Base-by-base conservation (phyloP, 1,284 basidiomycete genomes). In the Melanopsichium pennsylvanicum region DNA sequence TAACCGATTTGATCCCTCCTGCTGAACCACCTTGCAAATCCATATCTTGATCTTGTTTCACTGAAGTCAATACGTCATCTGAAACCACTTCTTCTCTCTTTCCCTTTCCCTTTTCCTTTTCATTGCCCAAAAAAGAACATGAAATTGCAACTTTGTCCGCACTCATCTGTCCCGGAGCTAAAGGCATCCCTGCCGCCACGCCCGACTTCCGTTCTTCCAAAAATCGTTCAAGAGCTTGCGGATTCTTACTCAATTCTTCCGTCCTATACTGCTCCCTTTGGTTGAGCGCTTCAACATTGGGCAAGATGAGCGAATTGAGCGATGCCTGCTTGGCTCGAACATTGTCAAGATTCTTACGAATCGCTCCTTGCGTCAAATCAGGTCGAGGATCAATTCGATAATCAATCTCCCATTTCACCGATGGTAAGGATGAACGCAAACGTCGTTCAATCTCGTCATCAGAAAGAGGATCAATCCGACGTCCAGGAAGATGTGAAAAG, bases 211-310 rank as follows among this genome's bases (percentile, higher is more conserved):
- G 41, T 25, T 80, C 78, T 16, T 69, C 52, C n/a, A 75, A 21
- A 38, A 78, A 80, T 10, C 72, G 36, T 32, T 48, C 8, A 7
- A 80, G 54, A 10, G 78, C 77, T 3, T 60, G 56, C 3, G 74
- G 70, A 26, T 75, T 72, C n/a, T 54, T 33, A 3, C 48, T 23
- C 0, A 80, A 49, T 25, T 64, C 36, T 5, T 56, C 35, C 19
- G 72, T 66, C 0, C 74, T 57, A 19, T 64, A 55, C 31, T 49
- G 38, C 27, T 80, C 78, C 5, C 77, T 55, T 39, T 56, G 59
- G 51, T 79, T 78, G 21, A 79, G 52, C 43, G 74, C 67, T 8
- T 75, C 72, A 5, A 79, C 62, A 38, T 80, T 80, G n/a, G 78
- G 78, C 15, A 76, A 36, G 39, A 64, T 60, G 29, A 81, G 55